Base-by-base conservation (phyloP, 2,329 filamentous ascomycete species). In the Colletotrichum higginsianum region DNA sequence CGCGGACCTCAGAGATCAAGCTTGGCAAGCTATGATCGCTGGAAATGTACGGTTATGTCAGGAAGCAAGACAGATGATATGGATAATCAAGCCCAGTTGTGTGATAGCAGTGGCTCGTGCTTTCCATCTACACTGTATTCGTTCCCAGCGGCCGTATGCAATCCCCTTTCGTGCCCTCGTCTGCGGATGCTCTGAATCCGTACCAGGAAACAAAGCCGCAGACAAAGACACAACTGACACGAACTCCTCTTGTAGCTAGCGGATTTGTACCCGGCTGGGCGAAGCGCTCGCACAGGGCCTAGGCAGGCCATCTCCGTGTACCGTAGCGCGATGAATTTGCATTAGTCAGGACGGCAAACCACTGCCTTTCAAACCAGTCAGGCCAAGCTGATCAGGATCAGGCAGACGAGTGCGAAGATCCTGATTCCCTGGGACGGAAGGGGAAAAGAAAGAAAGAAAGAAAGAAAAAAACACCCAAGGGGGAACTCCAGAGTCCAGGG, bases 331-430 rank as follows among this genome's bases (percentile, higher is more conserved):
- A 63, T 38, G 67, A 63, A 49, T 67, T 71, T 35, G 60, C 62
- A 73, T 73, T 73, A 73, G 71, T 71, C 71, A 73, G 71, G 67
- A 67, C 71, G 67, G 49, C 62, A 53, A 71, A 55, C 67, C 67
- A 60, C 58, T 62, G 64, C 44, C 35, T 49, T 69, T 52, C 23
- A n/a, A 23, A 55, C 60, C 60, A 60, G 53, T 53, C 55, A 60
- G 23, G 40, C 18, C 52, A 68, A 3, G 9, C 8, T 38, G 35
- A 38, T 38, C 9, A 38, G 35, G 8, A 38, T 38, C 35, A 38
- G 9, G 35, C 35, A 46, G 44, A 60, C 58, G 44, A 60, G 46
- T 42, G 44, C 42, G 21, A 38, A 61, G 56, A 38, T 30, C 60
- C 44, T 57, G 44, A 38, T 65, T 64, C 26, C 60, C 58, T 23